These are phyloP conservation scores for Phytophthora quininea DNA, from an alignment of 352 stramenopile species.

Conservation along the genomic window DNA sequence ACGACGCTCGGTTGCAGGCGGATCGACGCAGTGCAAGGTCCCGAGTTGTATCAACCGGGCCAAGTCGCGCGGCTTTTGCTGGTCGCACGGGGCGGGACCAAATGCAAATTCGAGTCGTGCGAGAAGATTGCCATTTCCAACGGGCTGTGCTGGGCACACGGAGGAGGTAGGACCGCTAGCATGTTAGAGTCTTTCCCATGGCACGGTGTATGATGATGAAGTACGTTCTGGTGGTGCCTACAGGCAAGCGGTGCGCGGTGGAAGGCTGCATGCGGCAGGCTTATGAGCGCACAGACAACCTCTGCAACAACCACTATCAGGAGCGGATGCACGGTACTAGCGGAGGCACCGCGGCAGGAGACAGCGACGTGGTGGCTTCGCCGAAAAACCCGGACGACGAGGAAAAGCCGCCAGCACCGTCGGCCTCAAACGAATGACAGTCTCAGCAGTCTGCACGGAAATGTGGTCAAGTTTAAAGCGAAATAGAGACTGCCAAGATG, in stretches of 20 bases:
- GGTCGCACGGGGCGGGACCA: slow-evolving; percentile 87
- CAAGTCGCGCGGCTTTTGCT: slow-evolving; percentile 85
- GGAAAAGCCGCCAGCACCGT: slow-evolving; percentile 26
- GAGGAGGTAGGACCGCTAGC: slow-evolving; percentile 48
- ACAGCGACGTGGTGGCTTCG: slow-evolving; percentile 1
- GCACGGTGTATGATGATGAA: background rate
- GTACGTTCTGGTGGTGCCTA: background rate
- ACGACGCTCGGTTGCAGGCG: slow-evolving; percentile 27
- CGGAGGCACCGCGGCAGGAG: background rate
- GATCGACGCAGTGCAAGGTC: slow-evolving; percentile 80
- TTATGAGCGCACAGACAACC: slow-evolving; percentile 78
- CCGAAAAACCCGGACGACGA: slow-evolving; percentile 25
- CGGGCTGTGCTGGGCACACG: slow-evolving; percentile 77
- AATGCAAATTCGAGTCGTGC: slow-evolving; percentile 72
- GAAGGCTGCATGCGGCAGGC: slow-evolving; percentile 65
- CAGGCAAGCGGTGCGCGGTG: slow-evolving; percentile 62
- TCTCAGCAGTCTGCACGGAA: slow-evolving; percentile 1
- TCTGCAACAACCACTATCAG: slow-evolving; percentile 72
- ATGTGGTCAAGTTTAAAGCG: slow-evolving; percentile 20
- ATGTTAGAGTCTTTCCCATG: background rate
- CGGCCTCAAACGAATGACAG: background rate
- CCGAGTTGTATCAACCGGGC: slow-evolving; percentile 76
- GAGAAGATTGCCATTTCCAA: slow-evolving; percentile 85
- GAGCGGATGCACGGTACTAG: slow-evolving; percentile 28
- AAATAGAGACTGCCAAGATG: slow-evolving; percentile 21